Percentiles rank a stretch among this genome's conserved stretches.
Evolutionary conservation across 2,329 filamentous ascomycete genomes (phyloP).

Genomic region (Aspergillus ochraceus): DNA sequence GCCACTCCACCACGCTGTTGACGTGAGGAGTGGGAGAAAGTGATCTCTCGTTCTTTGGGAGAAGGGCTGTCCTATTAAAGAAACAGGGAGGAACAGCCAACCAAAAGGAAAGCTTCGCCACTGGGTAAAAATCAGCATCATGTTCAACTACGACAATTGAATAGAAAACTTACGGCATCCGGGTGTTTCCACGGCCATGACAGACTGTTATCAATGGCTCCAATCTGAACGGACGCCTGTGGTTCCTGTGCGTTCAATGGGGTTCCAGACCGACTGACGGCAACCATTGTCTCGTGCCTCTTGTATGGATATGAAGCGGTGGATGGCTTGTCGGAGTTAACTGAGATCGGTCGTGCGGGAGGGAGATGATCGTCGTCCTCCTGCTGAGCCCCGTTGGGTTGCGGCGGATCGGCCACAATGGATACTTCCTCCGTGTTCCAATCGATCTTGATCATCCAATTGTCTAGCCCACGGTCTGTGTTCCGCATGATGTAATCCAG

Average conservation of each 20-base stretch:
- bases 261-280: conserved; percentile 59
- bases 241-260: conserved; percentile 47
- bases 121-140: conserved; percentile 34
- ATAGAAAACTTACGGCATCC: conserved; percentile 64
- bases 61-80: conserved; percentile 92
- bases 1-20: conserved; percentile 94
- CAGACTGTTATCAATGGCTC: conserved; percentile 95
- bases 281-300: conserved; percentile 81
- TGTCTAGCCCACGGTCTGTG: conserved; percentile 92
- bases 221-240: conserved; percentile 69
- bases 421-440: conserved; percentile 78
- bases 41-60: conserved; percentile 91
- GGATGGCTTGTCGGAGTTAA: conserved; percentile 42
- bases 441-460: conserved; percentile 99
- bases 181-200: conserved; percentile 99
- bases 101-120: conserved; percentile 93
- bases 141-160: not conserved
- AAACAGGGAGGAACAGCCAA: conserved; percentile 96
- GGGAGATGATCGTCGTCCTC: conserved; percentile 51
- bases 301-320: conserved; percentile 66
- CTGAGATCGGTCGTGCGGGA: conserved; percentile 62
- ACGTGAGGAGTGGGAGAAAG: conserved; percentile 93
- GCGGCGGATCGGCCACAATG: conserved; percentile 82
- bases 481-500: conserved; percentile 99
- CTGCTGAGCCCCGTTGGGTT: conserved; percentile 53